Evolutionary conservation across 148 eudicot species (phyloP).

Genomic region (Pharnaceum exiguum): DNA sequence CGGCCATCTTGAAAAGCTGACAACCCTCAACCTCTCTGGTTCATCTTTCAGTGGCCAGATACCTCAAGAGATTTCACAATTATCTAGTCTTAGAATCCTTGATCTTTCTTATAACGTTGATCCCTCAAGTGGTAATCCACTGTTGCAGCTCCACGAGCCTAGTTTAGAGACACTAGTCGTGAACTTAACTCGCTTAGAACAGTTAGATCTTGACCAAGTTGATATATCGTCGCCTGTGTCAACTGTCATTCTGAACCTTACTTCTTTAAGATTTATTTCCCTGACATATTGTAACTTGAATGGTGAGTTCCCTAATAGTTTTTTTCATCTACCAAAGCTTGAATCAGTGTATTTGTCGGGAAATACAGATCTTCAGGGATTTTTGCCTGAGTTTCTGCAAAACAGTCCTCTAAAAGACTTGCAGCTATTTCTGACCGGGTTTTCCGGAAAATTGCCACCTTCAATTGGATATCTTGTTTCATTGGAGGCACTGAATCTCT

Average conservation of each 20-base stretch:
- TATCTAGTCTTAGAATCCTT: conserved; percentile 7
- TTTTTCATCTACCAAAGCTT: conserved; percentile 24
- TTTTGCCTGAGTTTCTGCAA: conserved; percentile 20
- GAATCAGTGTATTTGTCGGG: background rate
- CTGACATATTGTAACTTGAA: background rate
- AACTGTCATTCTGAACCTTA: background rate
- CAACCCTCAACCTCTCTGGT: conserved; percentile 22
- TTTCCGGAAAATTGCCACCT: conserved; percentile 16
- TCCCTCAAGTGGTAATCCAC: background rate
- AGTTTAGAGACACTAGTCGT: background rate
- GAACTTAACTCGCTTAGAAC: conserved; percentile 4
- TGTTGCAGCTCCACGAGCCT: conserved; percentile 6
- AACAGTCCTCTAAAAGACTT: background rate
- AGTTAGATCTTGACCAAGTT: background rate
- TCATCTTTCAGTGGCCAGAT: conserved; percentile 33
- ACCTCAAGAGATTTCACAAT: conserved; percentile 24
- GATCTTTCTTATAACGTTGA: background rate
- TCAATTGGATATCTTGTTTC: conserved; percentile 6
- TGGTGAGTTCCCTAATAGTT: background rate
- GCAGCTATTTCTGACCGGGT: background rate
- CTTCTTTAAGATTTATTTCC: background rate
- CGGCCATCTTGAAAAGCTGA: conserved; percentile 15
- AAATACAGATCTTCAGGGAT: conserved; percentile 11
- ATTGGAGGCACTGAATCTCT: background rate
- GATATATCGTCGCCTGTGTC: conserved; percentile 16